A percentile compares a stretch with the other conserved stretches of the same genome.
Conservation (phyloP, 192 early-diverging fungal species). For the Mortierella alpina region DNA sequence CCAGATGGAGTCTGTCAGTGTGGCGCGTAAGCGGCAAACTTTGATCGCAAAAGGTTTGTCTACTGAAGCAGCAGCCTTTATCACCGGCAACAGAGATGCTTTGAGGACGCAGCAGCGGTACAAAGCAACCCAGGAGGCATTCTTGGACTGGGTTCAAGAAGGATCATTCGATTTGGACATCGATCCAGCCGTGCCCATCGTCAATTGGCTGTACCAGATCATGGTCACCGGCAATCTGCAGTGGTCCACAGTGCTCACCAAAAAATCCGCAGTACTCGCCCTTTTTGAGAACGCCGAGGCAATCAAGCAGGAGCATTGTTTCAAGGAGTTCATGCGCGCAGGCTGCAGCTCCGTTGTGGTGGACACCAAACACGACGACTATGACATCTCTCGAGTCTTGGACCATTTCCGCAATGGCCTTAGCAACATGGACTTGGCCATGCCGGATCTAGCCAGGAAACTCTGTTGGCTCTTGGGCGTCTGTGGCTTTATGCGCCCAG, state of each 20-base stretch:
- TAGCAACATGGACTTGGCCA: not conserved
- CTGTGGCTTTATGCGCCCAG: slow-evolving; percentile 32
- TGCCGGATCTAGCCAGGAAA: not conserved
- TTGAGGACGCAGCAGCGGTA: slow-evolving; percentile 6
- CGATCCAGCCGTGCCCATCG: no score
- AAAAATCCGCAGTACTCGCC: no score
- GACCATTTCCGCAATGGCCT: not conserved
- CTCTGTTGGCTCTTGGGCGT: slow-evolving; percentile 15
- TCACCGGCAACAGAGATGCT: slow-evolving; percentile 1
- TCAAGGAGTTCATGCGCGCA: no score
- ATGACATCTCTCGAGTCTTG: not conserved
- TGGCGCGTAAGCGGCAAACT: slow-evolving; percentile 7
- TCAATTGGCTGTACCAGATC: no score
- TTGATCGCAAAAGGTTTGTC: slow-evolving; percentile 5
- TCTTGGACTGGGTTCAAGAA: no score
- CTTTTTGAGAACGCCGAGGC: no score
- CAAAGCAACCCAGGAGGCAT: slow-evolving; percentile 7
- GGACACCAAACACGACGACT: slow-evolving; percentile 4
- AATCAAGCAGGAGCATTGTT: no score
- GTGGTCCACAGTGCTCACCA: no score
- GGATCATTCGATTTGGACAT: no score
- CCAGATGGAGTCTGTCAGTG: not conserved
- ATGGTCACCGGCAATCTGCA: no score
- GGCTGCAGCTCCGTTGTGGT: no score
- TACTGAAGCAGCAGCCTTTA: not conserved